These are phyloP conservation scores for Dittrichia graveolens DNA, from an alignment of 129 eudicot species.

Conservation along the genomic window DNA sequence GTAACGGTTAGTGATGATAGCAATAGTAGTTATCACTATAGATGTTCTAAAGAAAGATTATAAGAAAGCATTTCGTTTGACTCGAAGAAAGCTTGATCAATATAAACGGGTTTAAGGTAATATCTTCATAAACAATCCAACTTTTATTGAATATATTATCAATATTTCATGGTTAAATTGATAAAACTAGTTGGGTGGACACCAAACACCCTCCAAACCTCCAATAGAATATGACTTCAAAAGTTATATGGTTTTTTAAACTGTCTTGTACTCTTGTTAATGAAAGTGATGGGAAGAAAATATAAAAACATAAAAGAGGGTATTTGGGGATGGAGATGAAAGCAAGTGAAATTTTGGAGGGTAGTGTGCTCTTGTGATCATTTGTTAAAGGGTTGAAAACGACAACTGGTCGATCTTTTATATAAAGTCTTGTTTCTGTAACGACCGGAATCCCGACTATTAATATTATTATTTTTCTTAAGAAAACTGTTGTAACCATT, in stretches of 20 bases:
- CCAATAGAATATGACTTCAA: not conserved
- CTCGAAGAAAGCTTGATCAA: not conserved
- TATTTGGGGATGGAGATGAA: conserved; percentile 18
- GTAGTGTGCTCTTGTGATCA: conserved; percentile 16
- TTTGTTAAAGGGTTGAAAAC: conserved; percentile 5
- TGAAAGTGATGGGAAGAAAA: conserved; percentile 8
- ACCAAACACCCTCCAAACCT: not conserved
- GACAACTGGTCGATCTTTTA: not conserved
- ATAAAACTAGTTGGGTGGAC: not conserved
- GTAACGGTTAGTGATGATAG: no score
- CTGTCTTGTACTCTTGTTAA: conserved; percentile 28
- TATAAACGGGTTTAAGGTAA: not conserved
- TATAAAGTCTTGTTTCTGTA: conserved; percentile 8
- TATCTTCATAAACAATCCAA: not conserved
- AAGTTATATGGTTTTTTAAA: not conserved
- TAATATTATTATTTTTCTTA: no score
- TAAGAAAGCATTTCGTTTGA: not conserved
- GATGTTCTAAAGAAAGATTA: not conserved
- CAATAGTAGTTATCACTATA: no score
- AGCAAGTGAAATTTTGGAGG: conserved; percentile 18
- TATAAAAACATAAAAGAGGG: conserved; percentile 8
- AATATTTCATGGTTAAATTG: not conserved
- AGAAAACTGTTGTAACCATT: no score
- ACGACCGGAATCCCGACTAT: no score
- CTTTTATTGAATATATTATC: not conserved